Conservation (phyloP, 805 yeast species). For the Yarrowia osloensis region DNA sequence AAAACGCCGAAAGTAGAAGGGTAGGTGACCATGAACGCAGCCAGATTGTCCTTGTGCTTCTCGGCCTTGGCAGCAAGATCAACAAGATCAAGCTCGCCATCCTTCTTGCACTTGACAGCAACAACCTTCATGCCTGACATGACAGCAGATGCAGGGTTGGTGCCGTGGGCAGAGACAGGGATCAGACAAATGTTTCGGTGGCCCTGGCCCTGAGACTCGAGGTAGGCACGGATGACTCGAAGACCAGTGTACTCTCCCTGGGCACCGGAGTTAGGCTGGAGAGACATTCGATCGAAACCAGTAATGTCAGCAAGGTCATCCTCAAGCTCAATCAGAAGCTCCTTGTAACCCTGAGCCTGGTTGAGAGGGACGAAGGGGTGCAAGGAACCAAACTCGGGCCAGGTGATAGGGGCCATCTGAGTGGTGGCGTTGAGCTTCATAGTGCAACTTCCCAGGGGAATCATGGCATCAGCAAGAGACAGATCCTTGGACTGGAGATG, state of each 20-base stretch:
- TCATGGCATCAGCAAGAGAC: conserved; percentile 94
- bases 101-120: conserved; percentile 78
- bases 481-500: conserved; percentile 83
- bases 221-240: conserved; percentile 77
- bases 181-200: conserved; percentile 85
- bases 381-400: conserved; percentile 86
- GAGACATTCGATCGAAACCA: conserved; percentile 85
- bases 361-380: conserved; percentile 92
- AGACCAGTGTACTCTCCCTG: conserved; percentile 97
- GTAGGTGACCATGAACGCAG: conserved; percentile 94
- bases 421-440: conserved; percentile 97
- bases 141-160: conserved; percentile 97
- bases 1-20: conserved; percentile 97
- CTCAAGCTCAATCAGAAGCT: conserved; percentile 74
- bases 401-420: conserved; percentile 89
- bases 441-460: conserved; percentile 96
- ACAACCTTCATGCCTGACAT: conserved; percentile 96
- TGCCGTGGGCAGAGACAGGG: conserved; percentile 97
- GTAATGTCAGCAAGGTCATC: conserved; percentile 86
- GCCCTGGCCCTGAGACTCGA: conserved; percentile 66
- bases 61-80: conserved; percentile 75
- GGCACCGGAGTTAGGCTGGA: conserved; percentile 98
- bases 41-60: conserved; percentile 67
- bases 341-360: conserved; percentile 86
- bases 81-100: conserved; percentile 82